These are phyloP conservation scores for Arthrobotrys megalospora DNA, from an alignment of 2,329 filamentous ascomycete genomes.

Conservation along the genomic window DNA sequence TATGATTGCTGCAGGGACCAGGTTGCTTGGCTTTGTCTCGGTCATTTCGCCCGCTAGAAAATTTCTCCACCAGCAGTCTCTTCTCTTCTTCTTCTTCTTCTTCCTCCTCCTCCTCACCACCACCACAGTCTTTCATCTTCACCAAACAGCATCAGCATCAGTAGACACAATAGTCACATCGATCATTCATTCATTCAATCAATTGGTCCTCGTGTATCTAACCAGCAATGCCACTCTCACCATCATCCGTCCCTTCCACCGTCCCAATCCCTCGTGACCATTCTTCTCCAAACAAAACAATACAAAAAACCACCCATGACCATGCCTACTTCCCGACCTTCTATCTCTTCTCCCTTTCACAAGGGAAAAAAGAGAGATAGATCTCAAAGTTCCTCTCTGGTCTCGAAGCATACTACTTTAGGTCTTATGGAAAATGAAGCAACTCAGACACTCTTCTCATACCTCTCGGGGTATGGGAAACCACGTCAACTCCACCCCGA, in stretches of 20 bases:
- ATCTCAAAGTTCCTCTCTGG: conserved; percentile 59
- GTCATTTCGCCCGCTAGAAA: conserved; percentile 22
- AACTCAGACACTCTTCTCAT: conserved; percentile 43
- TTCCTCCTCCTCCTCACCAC: conserved; percentile 14
- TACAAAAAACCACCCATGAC: conserved; percentile 44
- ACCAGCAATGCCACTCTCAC: conserved; percentile 28
- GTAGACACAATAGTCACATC: not conserved
- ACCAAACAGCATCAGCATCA: not conserved
- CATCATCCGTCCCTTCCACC: conserved; percentile 1
- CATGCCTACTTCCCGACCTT: conserved; percentile 62
- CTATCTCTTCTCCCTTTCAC: conserved; percentile 19
- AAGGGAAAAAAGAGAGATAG: conserved; percentile 13
- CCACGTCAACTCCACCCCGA: conserved; percentile 61
- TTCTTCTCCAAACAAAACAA: not conserved
- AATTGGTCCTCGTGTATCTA: conserved; percentile 36
- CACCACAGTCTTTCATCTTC: conserved; percentile 1
- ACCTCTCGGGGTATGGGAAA: conserved; percentile 2
- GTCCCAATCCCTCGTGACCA: conserved; percentile 17
- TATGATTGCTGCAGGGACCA: conserved; percentile 24
- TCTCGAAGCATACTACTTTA: conserved; percentile 62
- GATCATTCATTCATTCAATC: not conserved
- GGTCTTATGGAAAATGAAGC: conserved; percentile 60
- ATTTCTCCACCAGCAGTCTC: conserved; percentile 38
- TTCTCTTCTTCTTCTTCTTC: conserved; percentile 15
- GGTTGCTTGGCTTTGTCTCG: not conserved